Base-by-base conservation (phyloP, 441 rosid species). In the Gossypium davidsonii region DNA sequence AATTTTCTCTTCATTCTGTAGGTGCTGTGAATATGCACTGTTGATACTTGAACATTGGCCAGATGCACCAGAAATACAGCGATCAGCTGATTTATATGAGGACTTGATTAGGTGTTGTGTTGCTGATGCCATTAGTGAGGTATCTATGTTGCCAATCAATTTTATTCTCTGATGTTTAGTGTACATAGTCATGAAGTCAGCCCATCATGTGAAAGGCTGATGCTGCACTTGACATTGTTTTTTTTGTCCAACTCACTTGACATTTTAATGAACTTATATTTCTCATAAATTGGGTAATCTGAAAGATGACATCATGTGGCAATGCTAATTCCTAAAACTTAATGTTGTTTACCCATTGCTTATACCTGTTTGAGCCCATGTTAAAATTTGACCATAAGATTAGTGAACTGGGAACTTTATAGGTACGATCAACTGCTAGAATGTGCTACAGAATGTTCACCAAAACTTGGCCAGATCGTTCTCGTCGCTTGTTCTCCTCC, bases 121-220 rank as follows among this genome's bases (percentile, higher is more conserved):
- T 61, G 90, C 93, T 25, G 99, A 96, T 86, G 99, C 99, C 78
- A 91, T 96, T 97, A 93, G 98, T 77, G 98, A 93, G 98, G 98
- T 96, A 85, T 65, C 44, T 59, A 18, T 79, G 15, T 74, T 71
- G 25, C 21, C 65, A 77, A 42, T 72, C 3, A 62, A 11, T 76
- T 66, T 14, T 69, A 5, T 25, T 51, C 20, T 48, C 20, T 67
- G 20, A 10, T 67, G 39, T 76, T 51, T 65, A 46, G n/a, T 25
- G 31, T n/a, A 25, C 8, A n/a, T n/a, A 31, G 57, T 55, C 23
- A 8, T 67, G 48, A 18, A 67, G 72, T 51, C 70, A 68, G 68
- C 53, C 72, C 58, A 18, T 48, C 26, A 51, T 51, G 26, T 18
- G 61, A 31, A 28, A n/a, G 28, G 18, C 46, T 28, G 28, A 52